phyloP scores from a whole-genome alignment of 257 asterid species.

The Nicotiana attenuata region DNA sequence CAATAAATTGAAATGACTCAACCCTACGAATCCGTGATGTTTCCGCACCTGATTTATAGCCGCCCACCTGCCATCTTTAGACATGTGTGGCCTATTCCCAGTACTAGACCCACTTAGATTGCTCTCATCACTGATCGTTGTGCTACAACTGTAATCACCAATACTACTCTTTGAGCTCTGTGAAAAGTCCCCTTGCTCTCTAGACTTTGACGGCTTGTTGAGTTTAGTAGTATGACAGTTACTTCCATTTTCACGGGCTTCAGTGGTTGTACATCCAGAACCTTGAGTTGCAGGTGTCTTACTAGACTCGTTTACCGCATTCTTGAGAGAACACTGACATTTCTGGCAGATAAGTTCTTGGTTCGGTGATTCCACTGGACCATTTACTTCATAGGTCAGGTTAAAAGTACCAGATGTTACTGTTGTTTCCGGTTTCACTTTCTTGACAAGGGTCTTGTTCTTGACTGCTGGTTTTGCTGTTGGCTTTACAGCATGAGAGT shows the following conservation, averaged over 20 bases:
- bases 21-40: slow-evolving; percentile 59
- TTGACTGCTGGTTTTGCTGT: slow-evolving; percentile 48
- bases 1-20: slow-evolving; percentile 64
- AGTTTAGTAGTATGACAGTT: slow-evolving; percentile 24
- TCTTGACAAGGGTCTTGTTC: slow-evolving; percentile 48
- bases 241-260: slow-evolving; percentile 15
- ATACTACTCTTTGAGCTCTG: slow-evolving; percentile 87
- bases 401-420: slow-evolving; percentile 18
- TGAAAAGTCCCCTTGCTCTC: slow-evolving; percentile 60
- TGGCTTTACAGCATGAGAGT: slow-evolving; percentile 52
- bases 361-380: slow-evolving; percentile 18
- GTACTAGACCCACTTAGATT: slow-evolving; percentile 60
- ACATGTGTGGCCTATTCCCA: slow-evolving; percentile 84
- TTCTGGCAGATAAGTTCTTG: slow-evolving; percentile 59
- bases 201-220: slow-evolving; percentile 28
- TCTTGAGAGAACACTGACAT: slow-evolving; percentile 70
- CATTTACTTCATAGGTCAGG: slow-evolving; percentile 23
- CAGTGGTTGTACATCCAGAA: slow-evolving; percentile 18
- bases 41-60: slow-evolving; percentile 52
- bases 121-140: slow-evolving; percentile 78
- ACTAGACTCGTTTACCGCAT: slow-evolving; percentile 27
- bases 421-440: slow-evolving; percentile 39
- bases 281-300: slow-evolving; percentile 20
- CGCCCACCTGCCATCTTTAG: slow-evolving; percentile 73
- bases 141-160: slow-evolving; percentile 80